phyloP scores from a whole-genome alignment of 2,329 filamentous ascomycete genomes.

The Monosporascus sp. region DNA sequence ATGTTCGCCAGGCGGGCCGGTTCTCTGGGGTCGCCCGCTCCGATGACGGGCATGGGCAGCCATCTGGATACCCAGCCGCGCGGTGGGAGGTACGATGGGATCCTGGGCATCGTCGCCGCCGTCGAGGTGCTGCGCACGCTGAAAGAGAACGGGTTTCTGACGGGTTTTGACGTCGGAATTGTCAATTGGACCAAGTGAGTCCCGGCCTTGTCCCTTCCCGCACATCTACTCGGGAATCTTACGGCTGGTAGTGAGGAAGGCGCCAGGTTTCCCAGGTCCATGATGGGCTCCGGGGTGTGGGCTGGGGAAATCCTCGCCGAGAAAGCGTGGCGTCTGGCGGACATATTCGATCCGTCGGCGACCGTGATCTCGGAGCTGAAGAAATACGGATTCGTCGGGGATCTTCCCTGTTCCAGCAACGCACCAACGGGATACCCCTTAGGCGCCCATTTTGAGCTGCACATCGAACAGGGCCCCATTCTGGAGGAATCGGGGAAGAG shows the following conservation, averaged over 20 bases:
- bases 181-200: constrained; percentile 69
- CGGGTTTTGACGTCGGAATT: constrained; percentile 66
- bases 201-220: background rate
- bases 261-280: constrained; percentile 71
- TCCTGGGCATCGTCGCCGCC: constrained; percentile 68
- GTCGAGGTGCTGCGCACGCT: constrained; percentile 68
- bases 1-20: constrained; percentile 69
- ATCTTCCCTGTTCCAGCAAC: constrained; percentile 47
- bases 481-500: constrained; percentile 60
- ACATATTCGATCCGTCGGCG: constrained; percentile 55
- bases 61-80: constrained; percentile 63
- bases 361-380: constrained; percentile 66
- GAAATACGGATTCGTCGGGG: constrained; percentile 66
- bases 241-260: constrained; percentile 63
- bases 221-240: no score
- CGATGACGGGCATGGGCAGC: constrained; percentile 66
- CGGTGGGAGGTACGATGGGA: constrained; percentile 71
- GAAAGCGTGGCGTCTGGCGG: constrained; percentile 53
- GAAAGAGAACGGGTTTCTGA: constrained; percentile 62
- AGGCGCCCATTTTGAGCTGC: constrained; percentile 76
- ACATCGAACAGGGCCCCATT: constrained; percentile 80
- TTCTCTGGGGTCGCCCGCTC: constrained; percentile 58
- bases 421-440: constrained; percentile 40
- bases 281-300: constrained; percentile 74
- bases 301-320: constrained; percentile 61